Conservation (phyloP, 2,329 filamentous ascomycete species). For the Penicillium sp. region DNA sequence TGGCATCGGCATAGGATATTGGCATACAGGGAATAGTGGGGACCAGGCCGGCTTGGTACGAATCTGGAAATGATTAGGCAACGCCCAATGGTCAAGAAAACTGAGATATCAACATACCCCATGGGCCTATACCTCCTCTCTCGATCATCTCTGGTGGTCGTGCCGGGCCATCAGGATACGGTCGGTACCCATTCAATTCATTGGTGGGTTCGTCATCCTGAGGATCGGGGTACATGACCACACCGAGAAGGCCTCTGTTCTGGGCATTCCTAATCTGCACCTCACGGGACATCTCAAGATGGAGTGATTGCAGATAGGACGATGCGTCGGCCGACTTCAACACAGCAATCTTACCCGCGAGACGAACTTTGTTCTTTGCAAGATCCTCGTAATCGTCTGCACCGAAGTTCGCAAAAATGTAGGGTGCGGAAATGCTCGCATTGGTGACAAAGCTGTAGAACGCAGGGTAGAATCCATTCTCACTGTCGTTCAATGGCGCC, state of each 20-base stretch:
- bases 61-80: not conserved
- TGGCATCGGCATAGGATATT: conserved; percentile 1
- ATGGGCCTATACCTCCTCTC: not conserved
- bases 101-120: not conserved
- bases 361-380: not conserved
- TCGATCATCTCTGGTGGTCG: not conserved
- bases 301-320: not conserved
- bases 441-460: not conserved
- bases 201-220: not conserved
- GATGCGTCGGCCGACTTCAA: not conserved
- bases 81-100: not conserved
- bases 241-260: not conserved
- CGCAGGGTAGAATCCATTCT: not conserved
- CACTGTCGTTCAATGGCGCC: not conserved
- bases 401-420: conserved; percentile 1
- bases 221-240: not conserved
- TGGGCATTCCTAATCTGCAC: not conserved
- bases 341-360: not conserved
- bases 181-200: not conserved
- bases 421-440: not conserved
- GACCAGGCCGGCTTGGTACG: not conserved
- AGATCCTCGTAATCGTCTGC: not conserved
- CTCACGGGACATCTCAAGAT: not conserved
- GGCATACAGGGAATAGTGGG: not conserved
- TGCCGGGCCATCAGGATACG: conserved; percentile 1